phyloP scores from a whole-genome alignment of 176 grass and related monocot species.

The Oryza glumipatula region DNA sequence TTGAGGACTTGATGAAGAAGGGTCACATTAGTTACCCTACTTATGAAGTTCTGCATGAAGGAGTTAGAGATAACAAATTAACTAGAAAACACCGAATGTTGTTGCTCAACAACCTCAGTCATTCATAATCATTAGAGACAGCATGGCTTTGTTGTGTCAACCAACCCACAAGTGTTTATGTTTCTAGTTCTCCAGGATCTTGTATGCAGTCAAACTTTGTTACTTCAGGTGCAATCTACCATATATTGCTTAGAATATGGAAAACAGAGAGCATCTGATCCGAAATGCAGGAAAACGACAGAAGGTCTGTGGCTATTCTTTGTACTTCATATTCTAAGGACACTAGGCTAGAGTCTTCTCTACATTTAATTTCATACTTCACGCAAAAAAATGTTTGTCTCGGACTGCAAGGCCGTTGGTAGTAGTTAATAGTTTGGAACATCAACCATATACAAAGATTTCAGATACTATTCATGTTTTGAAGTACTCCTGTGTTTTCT shows the following conservation, averaged over 20 bases:
- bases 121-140: slow-evolving; percentile 19
- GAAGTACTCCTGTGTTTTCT: neutral
- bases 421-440: neutral
- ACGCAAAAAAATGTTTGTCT: neutral
- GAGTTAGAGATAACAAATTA: slow-evolving; percentile 81
- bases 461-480: neutral
- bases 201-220: slow-evolving; percentile 18
- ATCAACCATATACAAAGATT: slow-evolving; percentile 5
- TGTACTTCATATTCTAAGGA: neutral
- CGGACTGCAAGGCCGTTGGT: neutral
- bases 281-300: slow-evolving; percentile 10
- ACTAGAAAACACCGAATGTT: slow-evolving; percentile 44
- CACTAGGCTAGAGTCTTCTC: neutral
- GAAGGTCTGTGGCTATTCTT: neutral
- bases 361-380: neutral
- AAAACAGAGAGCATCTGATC: slow-evolving; percentile 17
- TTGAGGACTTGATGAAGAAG: slow-evolving; percentile 94
- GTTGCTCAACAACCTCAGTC: slow-evolving; percentile 21
- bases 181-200: slow-evolving; percentile 17
- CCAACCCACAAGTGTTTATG: slow-evolving; percentile 18
- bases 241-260: slow-evolving; percentile 38
- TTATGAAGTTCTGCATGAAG: slow-evolving; percentile 90
- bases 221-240: slow-evolving; percentile 4
- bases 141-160: slow-evolving; percentile 3
- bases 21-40: slow-evolving; percentile 84